phyloP scores from a whole-genome alignment of 108 stramenopile species.

The Cylindrotheca closterium region DNA sequence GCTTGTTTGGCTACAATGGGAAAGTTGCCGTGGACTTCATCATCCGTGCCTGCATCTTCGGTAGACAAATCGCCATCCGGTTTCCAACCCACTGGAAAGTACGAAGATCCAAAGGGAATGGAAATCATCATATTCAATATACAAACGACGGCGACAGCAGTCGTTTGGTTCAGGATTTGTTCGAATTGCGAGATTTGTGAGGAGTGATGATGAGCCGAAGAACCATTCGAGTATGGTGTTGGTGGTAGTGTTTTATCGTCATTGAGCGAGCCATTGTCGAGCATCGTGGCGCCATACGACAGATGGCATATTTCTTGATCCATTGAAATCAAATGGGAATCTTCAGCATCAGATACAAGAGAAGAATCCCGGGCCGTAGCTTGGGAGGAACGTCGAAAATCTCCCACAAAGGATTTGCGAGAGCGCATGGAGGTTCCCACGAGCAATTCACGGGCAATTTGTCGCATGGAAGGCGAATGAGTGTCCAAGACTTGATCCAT shows the following conservation, averaged over 20 bases:
- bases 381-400: not conserved
- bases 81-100: constrained; percentile 71
- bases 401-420: constrained; percentile 1
- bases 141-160: constrained; percentile 23
- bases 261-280: constrained; percentile 8
- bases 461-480: constrained; percentile 25
- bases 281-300: not conserved
- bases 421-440: constrained; percentile 14
- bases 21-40: constrained; percentile 25
- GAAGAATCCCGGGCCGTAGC: not conserved
- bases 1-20: constrained; percentile 65
- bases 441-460: constrained; percentile 24
- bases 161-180: constrained; percentile 7
- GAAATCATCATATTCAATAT: constrained; percentile 71
- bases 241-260: not conserved
- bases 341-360: not conserved
- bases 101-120: constrained; percentile 76
- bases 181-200: not conserved
- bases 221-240: too few relatives aligned
- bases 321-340: not conserved
- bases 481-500: constrained; percentile 13
- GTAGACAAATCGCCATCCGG: not conserved
- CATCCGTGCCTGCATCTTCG: constrained; percentile 2
- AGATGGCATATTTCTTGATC: not conserved
- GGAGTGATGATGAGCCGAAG: too few relatives aligned